Evolutionary conservation across 495 filamentous ascomycete species (phyloP).

Genomic region (Xylaria intraflava): DNA sequence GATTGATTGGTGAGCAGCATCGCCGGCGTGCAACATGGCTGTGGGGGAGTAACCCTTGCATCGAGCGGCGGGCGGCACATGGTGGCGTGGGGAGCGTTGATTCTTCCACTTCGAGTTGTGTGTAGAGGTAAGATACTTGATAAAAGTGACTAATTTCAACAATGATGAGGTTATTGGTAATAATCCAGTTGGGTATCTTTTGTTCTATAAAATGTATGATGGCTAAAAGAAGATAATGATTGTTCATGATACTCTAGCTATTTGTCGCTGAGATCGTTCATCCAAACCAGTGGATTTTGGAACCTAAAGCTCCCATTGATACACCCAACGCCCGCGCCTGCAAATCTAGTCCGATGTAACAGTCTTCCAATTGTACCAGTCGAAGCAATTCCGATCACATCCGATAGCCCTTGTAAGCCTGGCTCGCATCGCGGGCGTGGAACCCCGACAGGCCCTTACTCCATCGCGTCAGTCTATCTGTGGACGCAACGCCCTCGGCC

Average conservation of each 20-base stretch:
- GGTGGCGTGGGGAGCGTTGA: conserved; percentile 25
- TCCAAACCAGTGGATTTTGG: background rate
- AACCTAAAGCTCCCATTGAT: background rate
- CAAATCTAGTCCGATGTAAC: background rate
- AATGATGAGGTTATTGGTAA: too few relatives aligned
- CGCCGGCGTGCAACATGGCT: conserved; percentile 17
- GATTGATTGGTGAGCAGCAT: conserved; percentile 13
- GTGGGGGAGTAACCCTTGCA: conserved; percentile 14
- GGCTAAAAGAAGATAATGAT: too few relatives aligned
- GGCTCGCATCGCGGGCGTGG: conserved; percentile 17
- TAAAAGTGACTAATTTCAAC: too few relatives aligned
- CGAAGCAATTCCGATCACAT: conserved; percentile 14
- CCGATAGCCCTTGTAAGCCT: conserved; percentile 21
- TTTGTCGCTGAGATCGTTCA: background rate
- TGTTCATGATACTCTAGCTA: background rate
- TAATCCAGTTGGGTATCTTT: too few relatives aligned
- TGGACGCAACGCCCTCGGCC: conserved; percentile 16
- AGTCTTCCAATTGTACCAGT: background rate
- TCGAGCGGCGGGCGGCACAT: conserved; percentile 26
- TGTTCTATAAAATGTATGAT: too few relatives aligned
- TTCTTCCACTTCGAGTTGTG: too few relatives aligned
- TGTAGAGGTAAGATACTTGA: too few relatives aligned
- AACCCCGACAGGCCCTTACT: conserved; percentile 24
- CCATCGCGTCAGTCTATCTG: conserved; percentile 23
- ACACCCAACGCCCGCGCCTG: conserved; percentile 1